A percentile compares a stretch with the other conserved stretches of the same genome.
These are phyloP conservation scores for Axilococcus clingmanii DNA, from an alignment of 139 green algal species.

Conservation along the genomic window DNA sequence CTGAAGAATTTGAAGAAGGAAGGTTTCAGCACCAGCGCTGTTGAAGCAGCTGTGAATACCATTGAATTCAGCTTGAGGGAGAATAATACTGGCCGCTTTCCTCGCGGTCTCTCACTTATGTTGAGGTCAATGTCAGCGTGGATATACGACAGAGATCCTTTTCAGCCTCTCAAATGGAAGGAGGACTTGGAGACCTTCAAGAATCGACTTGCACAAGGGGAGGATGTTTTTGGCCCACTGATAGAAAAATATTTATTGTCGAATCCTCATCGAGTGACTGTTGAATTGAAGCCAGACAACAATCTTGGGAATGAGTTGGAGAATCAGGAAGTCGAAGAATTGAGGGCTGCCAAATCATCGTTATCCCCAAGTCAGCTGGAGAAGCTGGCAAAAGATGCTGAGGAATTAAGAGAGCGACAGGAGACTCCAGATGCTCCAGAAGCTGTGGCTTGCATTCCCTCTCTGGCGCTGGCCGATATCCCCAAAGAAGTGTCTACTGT, in stretches of 20 bases:
- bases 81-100: slow-evolving; percentile 98
- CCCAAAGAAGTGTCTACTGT: slow-evolving; percentile 65
- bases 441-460: slow-evolving; percentile 76
- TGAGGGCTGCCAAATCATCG: slow-evolving; percentile 18
- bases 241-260: slow-evolving; percentile 82
- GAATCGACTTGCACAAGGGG: slow-evolving; percentile 56
- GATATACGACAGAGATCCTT: slow-evolving; percentile 94
- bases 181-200: slow-evolving; percentile 83
- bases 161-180: slow-evolving; percentile 84
- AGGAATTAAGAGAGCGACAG: slow-evolving; percentile 82
- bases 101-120: slow-evolving; percentile 92
- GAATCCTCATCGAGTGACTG: slow-evolving; percentile 81
- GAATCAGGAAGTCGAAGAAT: slow-evolving; percentile 49
- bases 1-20: slow-evolving; percentile 56
- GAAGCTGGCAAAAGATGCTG: slow-evolving; percentile 51
- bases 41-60: slow-evolving; percentile 94
- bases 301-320: slow-evolving; percentile 53
- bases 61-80: slow-evolving; percentile 97
- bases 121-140: slow-evolving; percentile 83
- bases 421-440: slow-evolving; percentile 91
- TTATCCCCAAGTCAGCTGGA: slow-evolving; percentile 28
- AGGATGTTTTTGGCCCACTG: slow-evolving; percentile 88
- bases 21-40: slow-evolving; percentile 58
- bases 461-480: slow-evolving; percentile 77
- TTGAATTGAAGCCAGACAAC: slow-evolving; percentile 71